Base-by-base conservation (phyloP, 768 basidiomycete species). In the Tylopilus sp. region DNA sequence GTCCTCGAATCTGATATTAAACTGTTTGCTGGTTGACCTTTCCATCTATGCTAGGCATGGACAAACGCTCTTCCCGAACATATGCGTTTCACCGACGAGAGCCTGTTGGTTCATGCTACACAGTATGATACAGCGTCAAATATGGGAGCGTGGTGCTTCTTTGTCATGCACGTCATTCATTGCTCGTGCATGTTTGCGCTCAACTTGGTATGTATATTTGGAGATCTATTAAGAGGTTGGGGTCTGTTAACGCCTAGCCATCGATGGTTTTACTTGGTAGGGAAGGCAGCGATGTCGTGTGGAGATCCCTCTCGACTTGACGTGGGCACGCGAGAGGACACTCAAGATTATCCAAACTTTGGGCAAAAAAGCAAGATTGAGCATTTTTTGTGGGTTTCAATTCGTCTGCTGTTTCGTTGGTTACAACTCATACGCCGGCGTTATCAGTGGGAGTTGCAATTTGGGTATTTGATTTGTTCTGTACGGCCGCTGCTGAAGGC, bases 91-190 rank as follows among this genome's bases (percentile, higher is more conserved):
- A 84, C 79, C 22, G 82, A 86, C 42, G 80, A 86, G 60, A 89
- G 78, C 64, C 68, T 90, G 19, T 74, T 76, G 57, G 80, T 84
- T 19, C 87, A 92, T 59, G 73, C 83, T 56, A 79, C 82, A 17
- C 87, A 89, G 81, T 86, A 90, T 59, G 88, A 89, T 63, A 90
- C 89, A 21, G 82, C 80, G 60, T 85, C 86, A 16, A 89, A 88
- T 60, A 79, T 79, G 26, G 86, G 89, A 42, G 86, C 87, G 11
- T 92, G 89, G 90, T 87, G 85, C 60, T 92, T 81, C 71, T 87
- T 81, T 58, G 76, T 77, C 64, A 86, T 89, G 76, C 89, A 92
- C 66, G 75, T 82, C 41, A 73, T 86, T 56, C 81, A 91, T 59
- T 86, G 85, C 37, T 85, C 85, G 53, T 83, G 82, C 60, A 72